Evolutionary conservation across 345 rosid species (phyloP).

Genomic region (Xanthoceras sorbifolium): DNA sequence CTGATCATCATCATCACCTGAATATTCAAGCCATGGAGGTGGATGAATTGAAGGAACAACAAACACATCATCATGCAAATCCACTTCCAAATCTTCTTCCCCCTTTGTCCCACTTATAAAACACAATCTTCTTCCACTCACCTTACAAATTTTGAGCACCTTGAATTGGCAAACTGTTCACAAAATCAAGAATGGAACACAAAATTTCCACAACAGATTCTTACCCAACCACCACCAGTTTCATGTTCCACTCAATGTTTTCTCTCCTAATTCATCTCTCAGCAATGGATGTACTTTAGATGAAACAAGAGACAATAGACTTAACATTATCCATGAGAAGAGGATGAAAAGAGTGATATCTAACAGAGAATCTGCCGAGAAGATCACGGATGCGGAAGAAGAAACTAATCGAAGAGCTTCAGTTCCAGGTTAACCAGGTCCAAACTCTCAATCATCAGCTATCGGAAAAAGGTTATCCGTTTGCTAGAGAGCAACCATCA

Average conservation of each 20-base stretch:
- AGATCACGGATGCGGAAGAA: constrained; percentile 73
- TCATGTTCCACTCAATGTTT: constrained; percentile 34
- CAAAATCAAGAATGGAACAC: constrained; percentile 42
- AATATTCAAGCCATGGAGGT: constrained; percentile 29
- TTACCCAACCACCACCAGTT: constrained; percentile 28
- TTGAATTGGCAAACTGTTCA: constrained; percentile 34
- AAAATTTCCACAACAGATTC: constrained; percentile 21
- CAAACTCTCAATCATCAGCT: constrained; percentile 57
- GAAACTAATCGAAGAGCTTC: constrained; percentile 76
- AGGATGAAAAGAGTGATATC: constrained; percentile 70
- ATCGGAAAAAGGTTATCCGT: constrained; percentile 62
- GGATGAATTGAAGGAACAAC: constrained; percentile 24
- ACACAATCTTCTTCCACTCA: constrained; percentile 11
- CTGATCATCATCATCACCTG: background rate
- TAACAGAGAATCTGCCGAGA: constrained; percentile 77
- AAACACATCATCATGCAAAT: constrained; percentile 9
- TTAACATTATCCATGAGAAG: constrained; percentile 42
- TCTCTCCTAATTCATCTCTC: constrained; percentile 37
- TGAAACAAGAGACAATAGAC: constrained; percentile 26
- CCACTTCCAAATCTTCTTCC: constrained; percentile 22
- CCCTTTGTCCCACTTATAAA: constrained; percentile 23
- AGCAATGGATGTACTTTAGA: constrained; percentile 29
- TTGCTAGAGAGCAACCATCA: constrained; percentile 69
- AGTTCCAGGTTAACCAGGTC: constrained; percentile 61
- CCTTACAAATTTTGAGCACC: constrained; percentile 17